These are phyloP conservation scores for Colletotrichum sp. DNA, from an alignment of 2,329 filamentous ascomycete species.

Conservation along the genomic window DNA sequence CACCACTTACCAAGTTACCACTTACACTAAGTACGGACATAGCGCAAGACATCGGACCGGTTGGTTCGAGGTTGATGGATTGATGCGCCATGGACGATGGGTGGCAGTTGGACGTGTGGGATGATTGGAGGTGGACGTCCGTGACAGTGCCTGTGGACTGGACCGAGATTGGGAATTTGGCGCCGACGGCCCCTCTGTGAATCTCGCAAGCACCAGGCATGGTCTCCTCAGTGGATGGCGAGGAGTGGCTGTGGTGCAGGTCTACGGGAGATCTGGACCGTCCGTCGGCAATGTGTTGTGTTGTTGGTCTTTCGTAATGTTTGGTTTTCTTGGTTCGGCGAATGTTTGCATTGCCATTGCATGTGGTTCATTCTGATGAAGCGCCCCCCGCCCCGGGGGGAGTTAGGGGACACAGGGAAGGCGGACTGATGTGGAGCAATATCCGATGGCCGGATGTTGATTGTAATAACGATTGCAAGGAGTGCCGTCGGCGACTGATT, in stretches of 20 bases:
- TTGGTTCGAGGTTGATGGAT: neutral
- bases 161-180: neutral
- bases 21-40: neutral
- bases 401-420: neutral
- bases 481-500: neutral
- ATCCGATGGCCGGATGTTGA: neutral
- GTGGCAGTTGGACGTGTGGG: neutral
- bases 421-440: neutral
- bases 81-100: neutral
- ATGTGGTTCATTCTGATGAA: conserved; percentile 6
- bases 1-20: too few species aligned
- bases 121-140: neutral
- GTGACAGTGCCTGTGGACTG: neutral
- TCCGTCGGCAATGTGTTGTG: neutral
- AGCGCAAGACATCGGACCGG: neutral
- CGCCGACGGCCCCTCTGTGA: neutral
- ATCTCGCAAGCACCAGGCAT: neutral
- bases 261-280: neutral
- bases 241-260: neutral
- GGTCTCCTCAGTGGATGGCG: neutral
- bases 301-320: neutral
- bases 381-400: neutral
- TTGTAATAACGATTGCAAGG: conserved; percentile 6
- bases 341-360: neutral
- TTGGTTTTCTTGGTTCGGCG: neutral